Base-by-base conservation (phyloP, 2,329 filamentous ascomycete genomes). In the Hypoxylon sp. region DNA sequence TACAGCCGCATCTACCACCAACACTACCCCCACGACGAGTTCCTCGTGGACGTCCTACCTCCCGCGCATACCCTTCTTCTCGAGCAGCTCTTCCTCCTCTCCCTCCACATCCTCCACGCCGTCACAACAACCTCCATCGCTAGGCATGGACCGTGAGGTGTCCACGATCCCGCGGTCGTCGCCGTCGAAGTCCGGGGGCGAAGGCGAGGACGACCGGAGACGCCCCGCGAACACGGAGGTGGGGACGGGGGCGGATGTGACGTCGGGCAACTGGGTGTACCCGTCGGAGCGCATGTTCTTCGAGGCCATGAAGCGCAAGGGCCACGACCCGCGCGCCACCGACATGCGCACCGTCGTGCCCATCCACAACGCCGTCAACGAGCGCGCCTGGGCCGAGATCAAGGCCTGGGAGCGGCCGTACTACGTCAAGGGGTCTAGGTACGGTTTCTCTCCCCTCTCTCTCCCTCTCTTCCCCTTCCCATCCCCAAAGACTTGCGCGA, bases 361-460 rank as follows among this genome's bases (percentile, higher is more conserved):
- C 2, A 98, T 98, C 69, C 95, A 99, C 78, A 99, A 99, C 73
- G 95, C 95, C 40, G 95, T 99, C 62, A 99, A 99, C 76, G 95
- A 99, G 83, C 83, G 91, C 37, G 95, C 95, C 0, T 99, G 95
- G 95, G 82, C 85, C 62, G 90, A 98, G 78, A 98, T 99, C 65
- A 86, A 90, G 67, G 79, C 84, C 40, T 99, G 95, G 95, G 95
- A 99, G 77, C 81, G 79, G 38, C 89, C 88, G 0, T 90, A 84
- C 13, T 15, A 23, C 58, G 75, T 77, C 2, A 74, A 84, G 55
- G 74, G 79, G 31, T 78, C 89, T 66, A 78, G 83, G 84, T 87
- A 76, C 62, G 79, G 71, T 11, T 41, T n/a, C 4, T 37, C 33
- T 15, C 26, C 26, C 24, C 23, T 17, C 41, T 6, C 3, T 37